phyloP scores from a whole-genome alignment of 1,139 yeast species.

The Pichia terricola region DNA sequence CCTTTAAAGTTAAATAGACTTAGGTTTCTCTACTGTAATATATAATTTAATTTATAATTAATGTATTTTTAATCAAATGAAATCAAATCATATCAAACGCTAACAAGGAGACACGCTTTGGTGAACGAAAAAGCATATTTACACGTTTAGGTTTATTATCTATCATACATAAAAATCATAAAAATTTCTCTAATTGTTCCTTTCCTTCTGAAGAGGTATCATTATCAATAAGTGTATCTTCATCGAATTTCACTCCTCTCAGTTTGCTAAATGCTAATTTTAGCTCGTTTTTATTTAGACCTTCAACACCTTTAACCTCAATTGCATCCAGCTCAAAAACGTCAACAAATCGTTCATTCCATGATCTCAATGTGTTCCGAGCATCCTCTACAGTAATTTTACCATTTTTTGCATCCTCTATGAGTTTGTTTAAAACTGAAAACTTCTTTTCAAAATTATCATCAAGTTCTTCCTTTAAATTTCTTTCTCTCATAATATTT shows the following conservation, averaged over 20 bases:
- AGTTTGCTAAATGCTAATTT: conserved; percentile 6
- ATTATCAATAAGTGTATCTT: background rate
- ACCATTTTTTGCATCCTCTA: conserved; percentile 15
- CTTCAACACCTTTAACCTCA: conserved; percentile 18
- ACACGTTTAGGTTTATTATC: too few relatives aligned
- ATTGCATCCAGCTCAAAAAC: conserved; percentile 19
- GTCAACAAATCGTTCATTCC: conserved; percentile 23
- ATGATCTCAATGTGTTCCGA: conserved; percentile 14
- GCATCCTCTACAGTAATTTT: conserved; percentile 20
- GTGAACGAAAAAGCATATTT: too few relatives aligned
- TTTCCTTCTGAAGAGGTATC: background rate
- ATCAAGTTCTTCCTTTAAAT: conserved; percentile 21
- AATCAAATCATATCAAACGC: too few relatives aligned
- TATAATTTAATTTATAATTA: conserved; percentile 11
- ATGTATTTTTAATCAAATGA: conserved; percentile 1
- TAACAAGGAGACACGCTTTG: too few relatives aligned
- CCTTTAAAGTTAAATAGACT: too few relatives aligned
- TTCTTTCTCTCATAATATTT: conserved; percentile 26
- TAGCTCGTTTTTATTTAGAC: conserved; percentile 13
- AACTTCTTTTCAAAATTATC: conserved; percentile 20
- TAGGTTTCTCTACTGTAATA: too few relatives aligned
- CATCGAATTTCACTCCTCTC: conserved; percentile 5
- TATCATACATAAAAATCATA: too few relatives aligned
- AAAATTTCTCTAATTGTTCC: background rate
- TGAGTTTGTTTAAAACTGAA: conserved; percentile 14